Evolutionary conservation across 371 early-diverging fungal species (phyloP), one percentile per base, ranked within the genome.

Genomic region (Neoconidiobolus thromboides): DNA sequence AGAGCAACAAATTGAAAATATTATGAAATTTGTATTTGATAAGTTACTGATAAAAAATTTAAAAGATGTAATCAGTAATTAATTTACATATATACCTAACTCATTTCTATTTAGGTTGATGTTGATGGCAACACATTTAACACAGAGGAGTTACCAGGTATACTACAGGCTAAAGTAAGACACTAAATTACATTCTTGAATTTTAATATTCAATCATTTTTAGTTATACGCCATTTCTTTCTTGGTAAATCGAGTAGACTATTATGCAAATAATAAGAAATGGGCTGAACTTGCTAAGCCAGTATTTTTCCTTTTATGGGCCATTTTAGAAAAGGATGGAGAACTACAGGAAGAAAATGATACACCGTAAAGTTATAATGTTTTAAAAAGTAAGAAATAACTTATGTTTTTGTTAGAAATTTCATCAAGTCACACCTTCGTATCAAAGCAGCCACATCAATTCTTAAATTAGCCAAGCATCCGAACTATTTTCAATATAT

Each of bases 401-500:
- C 10, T 41, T 2, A 10, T 36, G 48, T 41, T 15, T 4, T 10
- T n/a, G 26, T 26, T 40, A 39, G 2, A 15, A 15, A 43, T 0
- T 40, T 41, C 14, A 41, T 26, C 43, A 68, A 14, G 63, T 67
- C 65, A 38, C 79, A 83, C 61, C 56, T 86, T 55, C 79, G 88
- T 38, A 67, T 91, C 43, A 71, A 75, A 1, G 89, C 89, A 0
- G 79, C 82, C 1, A 67, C 74, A 40, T 68, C 78, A 3, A 62
- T 86, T 52, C 66, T 93, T 43, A 82, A 82, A 66, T 71, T 93
- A 2, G 76, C 83, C 1, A 67, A 75, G 1, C 62, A 70, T 14
- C 62, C 67, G 1, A 65, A 66, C 12, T 81, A 78, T 60, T 76
- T 79, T 39, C 64, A 68, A 44, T 65, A 76, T 64, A 65, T 88